These are phyloP conservation scores for Lolium multiflorum DNA, from an alignment of 176 grass and related monocot genomes.

Conservation along the genomic window DNA sequence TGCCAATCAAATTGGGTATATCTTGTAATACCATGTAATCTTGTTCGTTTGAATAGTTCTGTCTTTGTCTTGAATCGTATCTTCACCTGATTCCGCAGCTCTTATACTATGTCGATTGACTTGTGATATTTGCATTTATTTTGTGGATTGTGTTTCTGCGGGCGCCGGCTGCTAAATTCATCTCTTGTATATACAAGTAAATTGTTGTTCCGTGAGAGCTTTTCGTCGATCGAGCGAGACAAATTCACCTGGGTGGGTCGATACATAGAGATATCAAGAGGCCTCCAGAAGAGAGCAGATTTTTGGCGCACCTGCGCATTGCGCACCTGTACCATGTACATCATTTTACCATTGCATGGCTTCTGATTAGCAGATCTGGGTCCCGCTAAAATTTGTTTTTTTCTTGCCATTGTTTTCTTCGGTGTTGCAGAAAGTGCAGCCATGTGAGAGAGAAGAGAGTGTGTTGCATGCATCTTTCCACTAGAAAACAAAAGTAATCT, in stretches of 20 bases:
- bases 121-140: background rate
- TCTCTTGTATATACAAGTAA: background rate
- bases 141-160: background rate
- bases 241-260: background rate
- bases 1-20: background rate
- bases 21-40: slow-evolving; percentile 2
- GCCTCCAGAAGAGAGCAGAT: background rate
- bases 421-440: too few relatives aligned
- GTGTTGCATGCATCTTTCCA: too few relatives aligned
- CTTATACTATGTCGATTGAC: background rate
- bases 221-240: background rate
- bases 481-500: too few relatives aligned
- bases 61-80: background rate
- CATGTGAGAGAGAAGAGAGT: too few relatives aligned
- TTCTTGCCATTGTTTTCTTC: too few relatives aligned
- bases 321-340: too few relatives aligned
- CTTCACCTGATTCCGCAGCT: background rate
- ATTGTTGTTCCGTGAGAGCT: background rate
- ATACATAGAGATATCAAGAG: background rate
- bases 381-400: too few relatives aligned
- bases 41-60: background rate
- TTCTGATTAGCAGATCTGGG: too few relatives aligned
- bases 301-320: too few relatives aligned
- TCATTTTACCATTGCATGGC: too few relatives aligned
- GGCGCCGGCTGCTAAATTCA: background rate